A percentile compares a stretch with the other conserved stretches of the same genome.
Evolutionary conservation across 2,329 filamentous ascomycete species (phyloP).

Genomic region (Keithomyces neogunnii): DNA sequence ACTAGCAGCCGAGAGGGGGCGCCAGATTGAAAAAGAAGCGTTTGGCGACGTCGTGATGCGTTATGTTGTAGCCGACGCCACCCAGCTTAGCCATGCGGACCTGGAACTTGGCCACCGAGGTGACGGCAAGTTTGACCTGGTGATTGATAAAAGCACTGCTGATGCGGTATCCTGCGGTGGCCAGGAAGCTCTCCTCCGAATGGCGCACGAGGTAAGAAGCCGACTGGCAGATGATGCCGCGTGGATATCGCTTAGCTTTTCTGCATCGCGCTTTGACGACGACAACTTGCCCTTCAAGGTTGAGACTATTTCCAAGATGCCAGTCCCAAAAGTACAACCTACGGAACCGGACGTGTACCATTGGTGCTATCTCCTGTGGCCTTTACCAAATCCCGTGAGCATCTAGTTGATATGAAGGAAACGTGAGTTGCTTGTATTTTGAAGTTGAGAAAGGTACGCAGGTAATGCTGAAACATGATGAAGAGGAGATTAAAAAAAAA

Average conservation of each 20-base stretch:
- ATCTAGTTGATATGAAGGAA: slow-evolving; percentile 5
- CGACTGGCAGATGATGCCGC: slow-evolving; percentile 27
- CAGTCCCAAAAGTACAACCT: slow-evolving; percentile 29
- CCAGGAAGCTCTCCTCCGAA: slow-evolving; percentile 24
- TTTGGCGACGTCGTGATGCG: slow-evolving; percentile 36
- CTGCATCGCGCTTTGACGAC: slow-evolving; percentile 30
- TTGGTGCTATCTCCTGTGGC: slow-evolving; percentile 35
- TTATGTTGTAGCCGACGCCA: slow-evolving; percentile 38
- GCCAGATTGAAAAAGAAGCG: slow-evolving; percentile 25
- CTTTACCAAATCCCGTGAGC: slow-evolving; percentile 6
- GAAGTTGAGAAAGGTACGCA: too few species aligned
- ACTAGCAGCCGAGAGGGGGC: slow-evolving; percentile 34
- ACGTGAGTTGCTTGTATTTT: too few species aligned
- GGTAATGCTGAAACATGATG: too few species aligned
- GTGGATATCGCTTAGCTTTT: slow-evolving; percentile 43
- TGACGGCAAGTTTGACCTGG: slow-evolving; percentile 26
- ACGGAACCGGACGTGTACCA: slow-evolving; percentile 38
- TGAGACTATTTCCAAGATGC: slow-evolving; percentile 32
- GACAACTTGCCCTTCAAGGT: slow-evolving; percentile 31
- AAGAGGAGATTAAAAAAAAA: too few species aligned
- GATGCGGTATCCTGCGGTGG: slow-evolving; percentile 41
- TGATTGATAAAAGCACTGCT: slow-evolving; percentile 41
- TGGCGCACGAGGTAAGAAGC: slow-evolving; percentile 27
- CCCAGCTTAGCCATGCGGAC: slow-evolving; percentile 19
- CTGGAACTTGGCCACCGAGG: not conserved